phyloP scores from a whole-genome alignment of 495 filamentous ascomycete species.

The Talaromyces trachyspermus region DNA sequence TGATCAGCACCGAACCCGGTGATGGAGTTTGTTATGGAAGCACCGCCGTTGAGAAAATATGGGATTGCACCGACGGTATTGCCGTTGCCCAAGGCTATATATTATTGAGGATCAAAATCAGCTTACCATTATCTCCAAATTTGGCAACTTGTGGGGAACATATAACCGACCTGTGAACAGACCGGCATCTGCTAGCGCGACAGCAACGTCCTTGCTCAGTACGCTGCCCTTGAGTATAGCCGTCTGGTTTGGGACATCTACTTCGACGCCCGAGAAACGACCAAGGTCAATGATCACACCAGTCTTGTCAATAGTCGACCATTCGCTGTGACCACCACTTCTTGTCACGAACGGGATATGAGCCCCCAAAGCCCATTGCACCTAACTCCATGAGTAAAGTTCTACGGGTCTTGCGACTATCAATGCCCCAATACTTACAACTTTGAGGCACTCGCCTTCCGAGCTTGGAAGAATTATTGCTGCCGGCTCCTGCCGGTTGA shows the following conservation, averaged over 20 bases:
- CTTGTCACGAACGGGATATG: constrained; percentile 25
- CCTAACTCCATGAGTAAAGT: background rate
- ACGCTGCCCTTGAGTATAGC: constrained; percentile 22
- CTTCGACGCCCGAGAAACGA: constrained; percentile 13
- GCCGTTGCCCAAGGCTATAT: constrained; percentile 24
- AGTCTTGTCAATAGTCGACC: constrained; percentile 20
- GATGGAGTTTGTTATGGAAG: constrained; percentile 13
- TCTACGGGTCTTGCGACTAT: background rate
- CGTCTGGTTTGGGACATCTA: constrained; percentile 13
- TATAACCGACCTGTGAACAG: constrained; percentile 9
- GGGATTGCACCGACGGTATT: constrained; percentile 26
- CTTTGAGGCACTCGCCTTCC: constrained; percentile 10
- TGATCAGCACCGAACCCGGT: constrained; percentile 22
- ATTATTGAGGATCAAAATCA: background rate
- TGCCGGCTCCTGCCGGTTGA: constrained; percentile 13
- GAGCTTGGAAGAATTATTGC: constrained; percentile 17
- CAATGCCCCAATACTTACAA: background rate
- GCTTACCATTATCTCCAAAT: background rate
- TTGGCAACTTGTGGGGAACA: constrained; percentile 1
- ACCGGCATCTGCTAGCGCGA: constrained; percentile 13
- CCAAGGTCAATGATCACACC: constrained; percentile 30
- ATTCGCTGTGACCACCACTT: constrained; percentile 25
- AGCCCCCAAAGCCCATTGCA: constrained; percentile 12
- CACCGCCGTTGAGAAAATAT: constrained; percentile 20
- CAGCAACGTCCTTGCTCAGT: constrained; percentile 20